Percentiles rank a stretch among this genome's conserved stretches.
Evolutionary conservation across 768 basidiomycete species (phyloP).

Genomic region (Boletus vermiculosoides): DNA sequence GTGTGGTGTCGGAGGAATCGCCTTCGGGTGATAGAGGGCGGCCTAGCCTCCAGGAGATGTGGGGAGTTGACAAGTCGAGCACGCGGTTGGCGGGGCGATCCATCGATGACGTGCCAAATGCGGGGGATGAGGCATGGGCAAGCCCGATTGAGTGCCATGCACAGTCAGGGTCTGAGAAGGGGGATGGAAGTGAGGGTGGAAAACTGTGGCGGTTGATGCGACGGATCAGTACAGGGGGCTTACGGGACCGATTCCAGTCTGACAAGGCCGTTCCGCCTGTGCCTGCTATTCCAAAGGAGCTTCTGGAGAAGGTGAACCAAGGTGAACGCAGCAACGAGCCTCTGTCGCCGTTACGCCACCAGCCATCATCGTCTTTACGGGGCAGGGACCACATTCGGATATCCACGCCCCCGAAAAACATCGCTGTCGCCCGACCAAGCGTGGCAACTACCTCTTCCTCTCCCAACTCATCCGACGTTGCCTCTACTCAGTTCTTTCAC

Average conservation of each 20-base stretch:
- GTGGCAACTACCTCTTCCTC: constrained; percentile 60
- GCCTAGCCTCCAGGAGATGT: constrained; percentile 37
- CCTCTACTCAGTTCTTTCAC: constrained; percentile 52
- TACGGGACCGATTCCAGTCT: constrained; percentile 48
- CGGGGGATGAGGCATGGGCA: constrained; percentile 7
- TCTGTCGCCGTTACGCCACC: constrained; percentile 7
- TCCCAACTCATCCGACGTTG: constrained; percentile 56
- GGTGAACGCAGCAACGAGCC: constrained; percentile 2
- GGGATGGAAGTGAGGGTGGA: constrained; percentile 31
- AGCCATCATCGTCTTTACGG: constrained; percentile 2
- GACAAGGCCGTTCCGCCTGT: constrained; percentile 50
- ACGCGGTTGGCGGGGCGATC: constrained; percentile 11
- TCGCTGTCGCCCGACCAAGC: constrained; percentile 37
- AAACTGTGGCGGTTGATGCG: constrained; percentile 71
- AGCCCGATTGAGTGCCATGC: constrained; percentile 11
- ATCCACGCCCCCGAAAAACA: constrained; percentile 8
- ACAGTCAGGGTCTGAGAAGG: constrained; percentile 18
- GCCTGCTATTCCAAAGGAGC: constrained; percentile 54
- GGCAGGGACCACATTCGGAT: constrained; percentile 6
- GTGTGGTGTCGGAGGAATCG: constrained; percentile 22
- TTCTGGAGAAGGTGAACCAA: constrained; percentile 18
- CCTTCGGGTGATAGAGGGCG: constrained; percentile 21
- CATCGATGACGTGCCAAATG: constrained; percentile 17
- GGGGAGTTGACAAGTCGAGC: constrained; percentile 9
- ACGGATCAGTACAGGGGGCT: constrained; percentile 60